Conservation (phyloP, 2,329 filamentous ascomycete species). For the Calonectria hawksworthii region DNA sequence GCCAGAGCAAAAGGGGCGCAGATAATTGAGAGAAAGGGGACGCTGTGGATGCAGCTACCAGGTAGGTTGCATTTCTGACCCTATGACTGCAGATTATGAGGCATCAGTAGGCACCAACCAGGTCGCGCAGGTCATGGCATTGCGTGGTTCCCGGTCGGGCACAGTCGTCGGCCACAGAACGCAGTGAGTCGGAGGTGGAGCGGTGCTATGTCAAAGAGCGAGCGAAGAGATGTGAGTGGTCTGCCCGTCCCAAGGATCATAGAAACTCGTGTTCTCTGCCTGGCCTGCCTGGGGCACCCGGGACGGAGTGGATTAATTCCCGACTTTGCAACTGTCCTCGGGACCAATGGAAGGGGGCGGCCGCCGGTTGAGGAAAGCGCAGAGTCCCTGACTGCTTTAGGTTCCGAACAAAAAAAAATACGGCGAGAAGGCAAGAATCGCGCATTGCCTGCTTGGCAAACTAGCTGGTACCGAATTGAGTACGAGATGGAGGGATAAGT, state of each 20-base stretch:
- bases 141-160: conserved; percentile 21
- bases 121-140: conserved; percentile 3
- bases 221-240: conserved; percentile 20
- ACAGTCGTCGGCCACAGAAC: conserved; percentile 15
- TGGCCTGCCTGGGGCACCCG: conserved; percentile 44
- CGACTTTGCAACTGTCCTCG: conserved; percentile 14
- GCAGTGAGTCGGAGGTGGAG: conserved; percentile 24
- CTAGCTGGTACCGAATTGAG: not conserved
- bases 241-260: not conserved
- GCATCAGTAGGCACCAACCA: conserved; percentile 30
- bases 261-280: conserved; percentile 38
- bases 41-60: conserved; percentile 2
- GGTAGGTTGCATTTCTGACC: conserved; percentile 26
- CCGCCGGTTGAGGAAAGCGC: conserved; percentile 10
- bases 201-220: conserved; percentile 8
- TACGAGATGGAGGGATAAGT: not conserved
- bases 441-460: not conserved
- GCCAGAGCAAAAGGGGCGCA: not conserved
- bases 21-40: conserved; percentile 5
- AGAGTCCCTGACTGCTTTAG: not conserved
- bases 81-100: conserved; percentile 28
- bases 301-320: conserved; percentile 35
- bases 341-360: conserved; percentile 6
- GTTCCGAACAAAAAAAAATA: not conserved
- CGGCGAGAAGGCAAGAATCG: not conserved